These are phyloP conservation scores for Leptodermis oblonga DNA, from an alignment of 257 asterid genomes.

Conservation along the genomic window DNA sequence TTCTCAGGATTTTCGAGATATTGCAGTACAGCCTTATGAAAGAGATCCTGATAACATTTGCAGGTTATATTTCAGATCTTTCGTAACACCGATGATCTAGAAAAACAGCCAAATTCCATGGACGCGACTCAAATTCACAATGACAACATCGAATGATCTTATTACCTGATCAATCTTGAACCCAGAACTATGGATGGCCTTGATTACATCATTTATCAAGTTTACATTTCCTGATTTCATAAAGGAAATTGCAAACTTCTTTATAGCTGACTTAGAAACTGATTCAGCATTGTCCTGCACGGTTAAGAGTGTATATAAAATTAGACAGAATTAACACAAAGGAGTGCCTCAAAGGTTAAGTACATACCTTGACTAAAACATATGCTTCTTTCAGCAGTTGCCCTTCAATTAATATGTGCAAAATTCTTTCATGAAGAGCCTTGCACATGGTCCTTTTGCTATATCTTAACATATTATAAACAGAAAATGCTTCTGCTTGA, in stretches of 20 bases:
- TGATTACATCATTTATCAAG: constrained; percentile 83
- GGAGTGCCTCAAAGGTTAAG: constrained; percentile 14
- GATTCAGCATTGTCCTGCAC: constrained; percentile 68
- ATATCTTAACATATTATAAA: constrained; percentile 71
- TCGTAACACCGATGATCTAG: neutral
- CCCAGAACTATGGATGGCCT: constrained; percentile 64
- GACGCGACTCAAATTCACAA: constrained; percentile 2
- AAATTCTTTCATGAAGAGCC: constrained; percentile 70
- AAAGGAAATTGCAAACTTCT: constrained; percentile 64
- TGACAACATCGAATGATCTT: neutral
- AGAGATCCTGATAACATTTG: constrained; percentile 47
- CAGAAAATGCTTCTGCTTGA: constrained; percentile 78
- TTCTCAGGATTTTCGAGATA: constrained; percentile 72
- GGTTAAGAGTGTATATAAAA: constrained; percentile 19
- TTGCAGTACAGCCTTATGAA: constrained; percentile 65
- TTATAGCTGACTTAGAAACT: constrained; percentile 53
- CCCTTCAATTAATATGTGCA: constrained; percentile 69
- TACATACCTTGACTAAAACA: constrained; percentile 75
- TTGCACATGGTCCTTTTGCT: constrained; percentile 66
- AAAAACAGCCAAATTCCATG: neutral
- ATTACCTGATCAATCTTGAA: constrained; percentile 81
- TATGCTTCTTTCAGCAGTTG: constrained; percentile 90
- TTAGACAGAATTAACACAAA: neutral
- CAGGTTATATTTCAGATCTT: neutral
- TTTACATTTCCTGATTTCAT: constrained; percentile 78